Conservation (phyloP, 2,329 filamentous ascomycete species). For the Penicillium freii region DNA sequence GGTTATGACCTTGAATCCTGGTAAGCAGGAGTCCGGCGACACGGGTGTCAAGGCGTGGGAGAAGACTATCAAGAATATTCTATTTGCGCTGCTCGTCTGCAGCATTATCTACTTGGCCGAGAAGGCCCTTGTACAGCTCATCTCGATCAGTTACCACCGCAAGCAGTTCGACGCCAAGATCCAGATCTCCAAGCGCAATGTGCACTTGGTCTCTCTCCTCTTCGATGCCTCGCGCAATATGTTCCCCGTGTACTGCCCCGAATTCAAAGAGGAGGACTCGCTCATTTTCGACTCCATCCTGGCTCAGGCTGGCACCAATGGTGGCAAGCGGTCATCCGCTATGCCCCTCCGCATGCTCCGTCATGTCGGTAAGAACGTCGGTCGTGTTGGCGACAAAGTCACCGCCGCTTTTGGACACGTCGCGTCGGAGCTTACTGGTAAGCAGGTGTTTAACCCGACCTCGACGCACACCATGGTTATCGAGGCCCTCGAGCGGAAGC, state of each 20-base stretch:
- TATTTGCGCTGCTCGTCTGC: slow-evolving; percentile 57
- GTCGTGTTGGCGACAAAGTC: slow-evolving; percentile 85
- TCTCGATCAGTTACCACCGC: slow-evolving; percentile 66
- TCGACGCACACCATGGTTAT: slow-evolving; percentile 86
- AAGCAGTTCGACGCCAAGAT: slow-evolving; percentile 69
- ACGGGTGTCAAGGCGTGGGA: slow-evolving; percentile 50
- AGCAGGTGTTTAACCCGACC: slow-evolving; percentile 90
- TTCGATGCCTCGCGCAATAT: slow-evolving; percentile 86
- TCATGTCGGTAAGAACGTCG: slow-evolving; percentile 69
- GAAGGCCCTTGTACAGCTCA: slow-evolving; percentile 62
- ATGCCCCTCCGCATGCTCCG: slow-evolving; percentile 77
- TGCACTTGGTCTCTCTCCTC: slow-evolving; percentile 76
- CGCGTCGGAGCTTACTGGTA: slow-evolving; percentile 91
- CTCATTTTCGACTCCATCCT: slow-evolving; percentile 82
- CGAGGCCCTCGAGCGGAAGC: slow-evolving; percentile 79
- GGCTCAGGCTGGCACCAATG: slow-evolving; percentile 59
- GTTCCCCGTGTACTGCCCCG: slow-evolving; percentile 87
- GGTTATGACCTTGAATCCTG: slow-evolving; percentile 39
- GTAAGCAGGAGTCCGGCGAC: slow-evolving; percentile 30
- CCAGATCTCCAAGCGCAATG: slow-evolving; percentile 83
- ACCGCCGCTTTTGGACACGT: slow-evolving; percentile 91
- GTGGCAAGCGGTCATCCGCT: slow-evolving; percentile 56
- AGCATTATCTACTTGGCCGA: slow-evolving; percentile 58
- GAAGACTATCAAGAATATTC: slow-evolving; percentile 55
- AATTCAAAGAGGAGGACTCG: slow-evolving; percentile 90